These are phyloP conservation scores for Daldinia childiae DNA, from an alignment of 495 filamentous ascomycete genomes.

Conservation along the genomic window DNA sequence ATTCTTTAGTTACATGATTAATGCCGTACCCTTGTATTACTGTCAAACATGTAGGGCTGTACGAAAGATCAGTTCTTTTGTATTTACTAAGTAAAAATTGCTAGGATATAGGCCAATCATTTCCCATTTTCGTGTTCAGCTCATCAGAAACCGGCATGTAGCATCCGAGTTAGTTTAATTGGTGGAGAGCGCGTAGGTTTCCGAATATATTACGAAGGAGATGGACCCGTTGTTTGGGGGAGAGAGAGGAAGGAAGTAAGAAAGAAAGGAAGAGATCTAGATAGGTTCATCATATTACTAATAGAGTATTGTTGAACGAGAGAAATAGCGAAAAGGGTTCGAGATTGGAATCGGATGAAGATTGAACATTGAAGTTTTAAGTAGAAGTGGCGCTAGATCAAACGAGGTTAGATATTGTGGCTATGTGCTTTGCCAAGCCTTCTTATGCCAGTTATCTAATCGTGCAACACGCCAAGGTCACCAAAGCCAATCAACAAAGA, in stretches of 20 bases:
- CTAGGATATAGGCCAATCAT: constrained; percentile 1
- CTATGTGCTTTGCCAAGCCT: neutral
- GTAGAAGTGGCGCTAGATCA: neutral
- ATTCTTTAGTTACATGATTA: neutral
- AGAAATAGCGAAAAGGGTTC: too few species aligned
- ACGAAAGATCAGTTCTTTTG: neutral
- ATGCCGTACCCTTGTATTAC: neutral
- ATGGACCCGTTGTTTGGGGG: too few species aligned
- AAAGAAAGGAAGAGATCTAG: too few species aligned
- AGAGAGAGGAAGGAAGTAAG: too few species aligned
- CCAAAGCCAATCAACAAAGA: constrained; percentile 8
- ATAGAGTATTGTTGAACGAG: too few species aligned
- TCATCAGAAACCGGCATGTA: neutral
- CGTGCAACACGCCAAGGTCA: neutral
- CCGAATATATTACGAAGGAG: too few species aligned
- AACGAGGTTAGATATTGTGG: neutral
- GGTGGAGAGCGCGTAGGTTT: too few species aligned
- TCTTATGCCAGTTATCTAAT: neutral
- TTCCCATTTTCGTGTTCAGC: neutral
- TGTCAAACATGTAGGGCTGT: neutral
- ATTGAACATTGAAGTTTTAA: neutral
- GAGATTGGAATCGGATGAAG: too few species aligned
- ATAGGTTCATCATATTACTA: too few species aligned
- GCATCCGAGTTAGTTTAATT: neutral
- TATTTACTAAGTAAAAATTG: neutral